phyloP scores from a whole-genome alignment of 768 basidiomycete species.

The Boletus rubescentipes region DNA sequence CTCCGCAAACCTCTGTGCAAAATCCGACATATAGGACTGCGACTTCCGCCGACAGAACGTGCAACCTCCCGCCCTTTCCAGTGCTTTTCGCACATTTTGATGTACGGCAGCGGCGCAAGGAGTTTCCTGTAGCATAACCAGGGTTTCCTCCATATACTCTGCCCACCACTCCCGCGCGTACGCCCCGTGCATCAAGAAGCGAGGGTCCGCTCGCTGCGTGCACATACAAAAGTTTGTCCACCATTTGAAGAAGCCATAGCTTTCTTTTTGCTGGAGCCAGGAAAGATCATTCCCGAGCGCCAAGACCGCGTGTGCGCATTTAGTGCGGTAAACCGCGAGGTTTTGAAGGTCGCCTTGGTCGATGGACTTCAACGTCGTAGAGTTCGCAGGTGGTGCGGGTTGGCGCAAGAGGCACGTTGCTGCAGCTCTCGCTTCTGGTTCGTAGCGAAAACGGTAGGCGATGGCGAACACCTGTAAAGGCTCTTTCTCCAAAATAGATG shows the following conservation, averaged over 20 bases:
- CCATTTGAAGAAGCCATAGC: conserved; percentile 27
- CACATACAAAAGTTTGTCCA: conserved; percentile 31
- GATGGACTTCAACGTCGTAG: conserved; percentile 4
- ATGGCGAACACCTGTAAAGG: conserved; percentile 35
- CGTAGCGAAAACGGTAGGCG: conserved; percentile 32
- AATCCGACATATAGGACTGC: conserved; percentile 20
- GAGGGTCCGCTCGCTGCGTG: conserved; percentile 18
- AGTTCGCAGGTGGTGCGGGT: conserved; percentile 4
- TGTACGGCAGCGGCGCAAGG: conserved; percentile 23
- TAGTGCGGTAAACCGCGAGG: conserved; percentile 21
- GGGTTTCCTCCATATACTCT: conserved; percentile 31
- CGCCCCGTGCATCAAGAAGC: conserved; percentile 25
- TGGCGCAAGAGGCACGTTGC: conserved; percentile 26
- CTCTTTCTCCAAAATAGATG: conserved; percentile 25
- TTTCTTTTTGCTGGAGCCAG: conserved; percentile 25
- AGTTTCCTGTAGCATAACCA: conserved; percentile 19
- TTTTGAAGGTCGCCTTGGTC: conserved; percentile 8
- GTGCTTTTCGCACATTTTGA: conserved; percentile 15
- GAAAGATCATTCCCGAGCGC: conserved; percentile 20
- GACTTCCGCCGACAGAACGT: conserved; percentile 21
- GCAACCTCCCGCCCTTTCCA: conserved; percentile 18
- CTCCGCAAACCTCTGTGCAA: conserved; percentile 22
- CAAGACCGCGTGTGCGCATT: conserved; percentile 19
- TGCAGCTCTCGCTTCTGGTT: conserved; percentile 32
- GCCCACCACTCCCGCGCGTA: conserved; percentile 34